Evolutionary conservation across 2,329 filamentous ascomycete genomes (phyloP).

Genomic region (Zymoseptoria tritici): DNA sequence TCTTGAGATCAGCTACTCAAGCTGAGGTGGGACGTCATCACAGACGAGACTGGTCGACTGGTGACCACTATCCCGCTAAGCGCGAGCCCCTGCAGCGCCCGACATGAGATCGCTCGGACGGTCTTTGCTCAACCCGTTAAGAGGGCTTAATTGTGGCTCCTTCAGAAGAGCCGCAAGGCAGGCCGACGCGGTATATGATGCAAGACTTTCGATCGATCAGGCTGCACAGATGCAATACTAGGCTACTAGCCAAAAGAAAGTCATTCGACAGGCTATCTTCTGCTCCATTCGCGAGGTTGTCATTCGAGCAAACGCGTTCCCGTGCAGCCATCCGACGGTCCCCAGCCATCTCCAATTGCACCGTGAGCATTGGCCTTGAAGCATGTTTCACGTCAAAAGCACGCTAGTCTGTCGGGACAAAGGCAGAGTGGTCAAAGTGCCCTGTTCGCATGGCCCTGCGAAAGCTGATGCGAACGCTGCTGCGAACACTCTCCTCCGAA

Average conservation of each 20-base stretch:
- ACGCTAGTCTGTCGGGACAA: neutral
- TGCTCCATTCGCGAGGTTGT: neutral
- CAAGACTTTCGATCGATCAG: neutral
- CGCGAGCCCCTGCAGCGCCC: neutral
- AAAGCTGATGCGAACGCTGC: slow-evolving; percentile 11
- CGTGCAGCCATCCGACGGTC: neutral
- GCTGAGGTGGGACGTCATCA: slow-evolving; percentile 11
- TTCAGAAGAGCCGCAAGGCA: neutral
- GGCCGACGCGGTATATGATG: neutral
- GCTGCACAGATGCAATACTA: neutral
- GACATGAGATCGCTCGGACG: neutral
- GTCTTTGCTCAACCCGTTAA: neutral
- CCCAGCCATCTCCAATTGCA: neutral
- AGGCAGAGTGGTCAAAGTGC: neutral
- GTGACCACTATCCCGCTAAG: neutral
- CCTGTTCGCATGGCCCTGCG: neutral
- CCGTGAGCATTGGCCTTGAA: neutral
- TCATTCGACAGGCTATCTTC: neutral
- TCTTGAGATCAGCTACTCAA: slow-evolving; percentile 72
- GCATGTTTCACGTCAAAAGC: neutral
- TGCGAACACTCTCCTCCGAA: slow-evolving; percentile 20
- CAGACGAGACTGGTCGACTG: neutral
- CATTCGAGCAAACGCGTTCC: neutral
- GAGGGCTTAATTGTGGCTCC: neutral
- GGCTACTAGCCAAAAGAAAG: neutral